These are phyloP conservation scores for Porodaedalea pini DNA, from an alignment of 1,284 basidiomycete species.

Conservation along the genomic window DNA sequence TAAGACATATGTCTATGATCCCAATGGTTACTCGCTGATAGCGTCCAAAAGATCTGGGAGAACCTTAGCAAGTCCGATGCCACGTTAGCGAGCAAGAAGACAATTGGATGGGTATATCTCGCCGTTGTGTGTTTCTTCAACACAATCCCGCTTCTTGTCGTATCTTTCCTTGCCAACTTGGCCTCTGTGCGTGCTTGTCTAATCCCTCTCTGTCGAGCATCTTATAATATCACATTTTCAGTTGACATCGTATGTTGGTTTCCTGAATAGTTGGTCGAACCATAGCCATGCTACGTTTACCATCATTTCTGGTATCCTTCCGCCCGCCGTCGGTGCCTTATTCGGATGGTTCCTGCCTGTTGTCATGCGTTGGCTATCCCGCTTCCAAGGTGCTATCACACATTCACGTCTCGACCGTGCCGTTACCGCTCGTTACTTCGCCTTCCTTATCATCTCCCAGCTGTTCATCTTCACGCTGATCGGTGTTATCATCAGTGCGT, in stretches of 20 bases:
- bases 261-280: slow-evolving; percentile 66
- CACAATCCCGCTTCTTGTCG: slow-evolving; percentile 80
- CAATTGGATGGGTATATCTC: slow-evolving; percentile 75
- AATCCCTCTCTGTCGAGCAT: background rate
- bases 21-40: slow-evolving; percentile 21
- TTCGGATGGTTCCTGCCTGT: slow-evolving; percentile 87
- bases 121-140: slow-evolving; percentile 83
- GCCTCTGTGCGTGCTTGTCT: slow-evolving; percentile 49
- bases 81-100: slow-evolving; percentile 63
- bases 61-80: slow-evolving; percentile 76
- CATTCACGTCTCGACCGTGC: slow-evolving; percentile 83
- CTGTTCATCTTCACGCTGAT: slow-evolving; percentile 90
- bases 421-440: slow-evolving; percentile 86
- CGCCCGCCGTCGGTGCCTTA: slow-evolving; percentile 81
- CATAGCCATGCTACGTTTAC: slow-evolving; percentile 63
- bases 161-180: slow-evolving; percentile 81
- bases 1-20: slow-evolving; percentile 35
- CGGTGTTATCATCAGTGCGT: slow-evolving; percentile 80
- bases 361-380: slow-evolving; percentile 80
- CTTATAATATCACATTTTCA: slow-evolving; percentile 26
- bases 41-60: slow-evolving; percentile 67
- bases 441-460: slow-evolving; percentile 88
- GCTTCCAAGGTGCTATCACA: slow-evolving; percentile 78
- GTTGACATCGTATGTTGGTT: slow-evolving; percentile 66
- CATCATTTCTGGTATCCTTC: slow-evolving; percentile 82